These are phyloP conservation scores for Wallacemonas sp. DNA, from an alignment of 208 protist species.

Conservation along the genomic window DNA sequence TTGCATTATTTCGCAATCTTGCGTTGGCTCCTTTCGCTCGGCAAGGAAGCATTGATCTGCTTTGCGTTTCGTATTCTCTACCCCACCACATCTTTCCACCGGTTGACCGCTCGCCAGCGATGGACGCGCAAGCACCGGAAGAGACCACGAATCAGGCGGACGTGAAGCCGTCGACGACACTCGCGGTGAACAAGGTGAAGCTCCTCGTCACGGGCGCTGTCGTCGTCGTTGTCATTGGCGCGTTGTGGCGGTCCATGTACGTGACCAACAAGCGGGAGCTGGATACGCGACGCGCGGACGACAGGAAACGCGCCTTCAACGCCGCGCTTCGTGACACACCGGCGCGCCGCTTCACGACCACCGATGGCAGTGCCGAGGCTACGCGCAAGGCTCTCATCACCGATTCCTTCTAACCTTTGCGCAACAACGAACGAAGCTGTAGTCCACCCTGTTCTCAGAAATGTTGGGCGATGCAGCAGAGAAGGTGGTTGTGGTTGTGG, in stretches of 20 bases:
- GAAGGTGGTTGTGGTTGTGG: background rate
- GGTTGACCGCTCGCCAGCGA: no score
- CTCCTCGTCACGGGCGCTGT: slow-evolving; percentile 24
- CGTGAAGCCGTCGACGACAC: background rate
- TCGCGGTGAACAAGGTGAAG: background rate
- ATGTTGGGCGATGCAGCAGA: no score
- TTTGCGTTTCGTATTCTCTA: no score
- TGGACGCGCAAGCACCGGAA: background rate
- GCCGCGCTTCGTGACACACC: slow-evolving; percentile 51
- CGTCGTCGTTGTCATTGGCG: slow-evolving; percentile 28
- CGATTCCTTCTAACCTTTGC: slow-evolving; percentile 5
- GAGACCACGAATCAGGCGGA: background rate
- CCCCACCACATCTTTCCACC: no score
- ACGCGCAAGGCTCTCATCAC: slow-evolving; percentile 26
- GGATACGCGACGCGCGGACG: slow-evolving; percentile 25
- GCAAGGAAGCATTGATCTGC: no score
- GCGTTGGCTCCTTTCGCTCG: no score
- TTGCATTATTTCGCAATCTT: no score
- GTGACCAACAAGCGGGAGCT: slow-evolving; percentile 62
- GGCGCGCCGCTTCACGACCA: slow-evolving; percentile 51
- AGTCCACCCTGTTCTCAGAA: no score
- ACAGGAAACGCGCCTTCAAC: slow-evolving; percentile 35
- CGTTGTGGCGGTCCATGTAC: slow-evolving; percentile 60
- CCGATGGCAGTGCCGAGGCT: slow-evolving; percentile 33
- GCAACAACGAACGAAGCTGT: no score